Evolutionary conservation across 345 rosid genomes (phyloP), one percentile per base, ranked within the genome.

Genomic region (Physaria fendleri): DNA sequence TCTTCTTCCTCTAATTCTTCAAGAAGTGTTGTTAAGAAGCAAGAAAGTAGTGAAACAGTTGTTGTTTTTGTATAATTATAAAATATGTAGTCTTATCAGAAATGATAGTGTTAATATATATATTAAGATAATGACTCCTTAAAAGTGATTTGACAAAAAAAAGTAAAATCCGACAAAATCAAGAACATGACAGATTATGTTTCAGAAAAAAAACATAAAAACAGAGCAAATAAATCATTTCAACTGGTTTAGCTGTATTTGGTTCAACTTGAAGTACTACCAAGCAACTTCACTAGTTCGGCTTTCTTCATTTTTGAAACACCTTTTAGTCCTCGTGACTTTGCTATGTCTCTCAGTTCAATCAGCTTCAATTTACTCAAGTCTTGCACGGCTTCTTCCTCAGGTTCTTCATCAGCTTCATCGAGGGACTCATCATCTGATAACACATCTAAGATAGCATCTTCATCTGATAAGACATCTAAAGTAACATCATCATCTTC

Each of bases 291-390:
- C 65, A 92, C 45, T 51, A 92, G 75, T 5, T 78, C 79, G 2
- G 70, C 64, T 73, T 88, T 92, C 78, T 88, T 92, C 95, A 88
- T 80, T 84, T 78, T 92, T 6, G 95, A 88, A 68, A 68, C 71
- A 69, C 93, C 90, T 69, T 79, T 92, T 51, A 88, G n/a, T 17
- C 98, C 89, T 1, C 84, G 79, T 39, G 91, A 73, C 57, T 86
- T 92, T 24, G 97, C 98, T 43, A 88, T 48, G 55, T 76, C 80
- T 69, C 85, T 83, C 56, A 92, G 79, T 66, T 83, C 95, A 2
- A 71, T 30, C 12, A 86, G 65, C 82, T 92, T 92, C 75, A 86
- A 16, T 15, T 72, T 70, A 65, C 76, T 80, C 72, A 92, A 67
- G 61, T 86, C 86, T 30, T 59, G 66, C 5, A 7, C 61, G 7